These are phyloP conservation scores for Austroboletus niveus DNA, from an alignment of 1,284 basidiomycete species.

Conservation along the genomic window DNA sequence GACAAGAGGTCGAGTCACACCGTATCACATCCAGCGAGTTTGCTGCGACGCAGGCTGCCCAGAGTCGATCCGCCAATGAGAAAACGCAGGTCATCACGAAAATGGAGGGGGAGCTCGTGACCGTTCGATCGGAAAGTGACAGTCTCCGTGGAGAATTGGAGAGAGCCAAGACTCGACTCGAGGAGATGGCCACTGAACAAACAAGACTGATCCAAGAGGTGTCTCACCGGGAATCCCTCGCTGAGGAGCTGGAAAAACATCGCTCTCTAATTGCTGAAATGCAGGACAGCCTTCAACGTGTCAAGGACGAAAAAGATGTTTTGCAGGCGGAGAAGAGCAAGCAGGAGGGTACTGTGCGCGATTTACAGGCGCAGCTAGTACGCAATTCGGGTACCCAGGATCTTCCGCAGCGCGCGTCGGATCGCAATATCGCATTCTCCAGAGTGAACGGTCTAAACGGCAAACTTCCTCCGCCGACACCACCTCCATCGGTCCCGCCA, in stretches of 20 bases:
- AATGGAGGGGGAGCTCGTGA: constrained; percentile 50
- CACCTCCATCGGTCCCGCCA: constrained; percentile 84
- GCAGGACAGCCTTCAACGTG: constrained; percentile 71
- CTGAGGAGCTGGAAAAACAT: constrained; percentile 72
- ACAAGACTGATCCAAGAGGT: constrained; percentile 65
- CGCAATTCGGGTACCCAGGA: constrained; percentile 51
- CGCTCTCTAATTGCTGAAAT: constrained; percentile 71
- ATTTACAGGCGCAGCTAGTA: constrained; percentile 72
- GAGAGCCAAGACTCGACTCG: constrained; percentile 58
- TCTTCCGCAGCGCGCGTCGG: constrained; percentile 45
- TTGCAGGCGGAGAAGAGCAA: constrained; percentile 69
- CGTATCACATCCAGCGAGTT: constrained; percentile 61
- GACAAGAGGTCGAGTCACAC: constrained; percentile 61
- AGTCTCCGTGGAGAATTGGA: constrained; percentile 53
- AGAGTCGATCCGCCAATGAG: constrained; percentile 51
- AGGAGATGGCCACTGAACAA: constrained; percentile 55
- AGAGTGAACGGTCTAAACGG: constrained; percentile 59
- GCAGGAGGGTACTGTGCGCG: constrained; percentile 65
- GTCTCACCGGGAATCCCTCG: constrained; percentile 69
- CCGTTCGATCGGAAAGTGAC: constrained; percentile 49
- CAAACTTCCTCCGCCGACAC: constrained; percentile 85
- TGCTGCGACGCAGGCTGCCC: constrained; percentile 43
- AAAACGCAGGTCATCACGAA: constrained; percentile 46
- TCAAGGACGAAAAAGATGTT: constrained; percentile 78
- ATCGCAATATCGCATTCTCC: constrained; percentile 54